These are phyloP conservation scores for Adiantum capillusveneris DNA, from an alignment of 75 land plant genomes.

Conservation along the genomic window DNA sequence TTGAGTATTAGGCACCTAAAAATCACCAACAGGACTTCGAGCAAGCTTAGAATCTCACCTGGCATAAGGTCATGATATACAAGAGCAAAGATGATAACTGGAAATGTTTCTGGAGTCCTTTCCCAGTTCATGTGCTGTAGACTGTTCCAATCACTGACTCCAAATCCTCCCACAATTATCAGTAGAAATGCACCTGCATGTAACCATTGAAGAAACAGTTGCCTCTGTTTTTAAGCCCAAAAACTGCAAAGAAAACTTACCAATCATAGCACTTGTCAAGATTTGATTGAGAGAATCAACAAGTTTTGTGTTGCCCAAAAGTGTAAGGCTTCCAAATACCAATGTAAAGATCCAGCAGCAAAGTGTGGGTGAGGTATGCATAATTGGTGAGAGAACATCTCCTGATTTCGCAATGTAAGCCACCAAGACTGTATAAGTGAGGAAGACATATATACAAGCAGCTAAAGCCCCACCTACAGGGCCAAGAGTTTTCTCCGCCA, in stretches of 20 bases:
- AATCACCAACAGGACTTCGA: background rate
- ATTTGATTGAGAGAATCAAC: constrained; percentile 66
- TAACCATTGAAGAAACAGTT: no score
- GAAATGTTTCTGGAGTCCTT: constrained; percentile 49
- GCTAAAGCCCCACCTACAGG: constrained; percentile 53
- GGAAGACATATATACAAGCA: constrained; percentile 43
- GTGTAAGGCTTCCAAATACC: no score
- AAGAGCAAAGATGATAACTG: constrained; percentile 70
- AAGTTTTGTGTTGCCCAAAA: no score
- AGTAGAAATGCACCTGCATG: constrained; percentile 44
- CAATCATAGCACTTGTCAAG: constrained; percentile 57
- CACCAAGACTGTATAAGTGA: constrained; percentile 63
- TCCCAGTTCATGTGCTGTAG: constrained; percentile 46
- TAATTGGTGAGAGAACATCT: no score
- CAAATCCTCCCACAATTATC: constrained; percentile 36
- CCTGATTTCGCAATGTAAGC: no score
- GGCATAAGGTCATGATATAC: constrained; percentile 84
- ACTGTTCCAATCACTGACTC: constrained; percentile 48
- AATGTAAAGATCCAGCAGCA: no score
- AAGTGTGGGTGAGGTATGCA: no score
- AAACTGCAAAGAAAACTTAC: no score
- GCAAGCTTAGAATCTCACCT: no score
- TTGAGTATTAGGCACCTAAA: background rate
- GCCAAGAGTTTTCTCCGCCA: constrained; percentile 80
- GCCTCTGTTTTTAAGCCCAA: no score